These are phyloP conservation scores for Phanerodontia chrysosporium DNA, from an alignment of 768 basidiomycete genomes.

Conservation along the genomic window DNA sequence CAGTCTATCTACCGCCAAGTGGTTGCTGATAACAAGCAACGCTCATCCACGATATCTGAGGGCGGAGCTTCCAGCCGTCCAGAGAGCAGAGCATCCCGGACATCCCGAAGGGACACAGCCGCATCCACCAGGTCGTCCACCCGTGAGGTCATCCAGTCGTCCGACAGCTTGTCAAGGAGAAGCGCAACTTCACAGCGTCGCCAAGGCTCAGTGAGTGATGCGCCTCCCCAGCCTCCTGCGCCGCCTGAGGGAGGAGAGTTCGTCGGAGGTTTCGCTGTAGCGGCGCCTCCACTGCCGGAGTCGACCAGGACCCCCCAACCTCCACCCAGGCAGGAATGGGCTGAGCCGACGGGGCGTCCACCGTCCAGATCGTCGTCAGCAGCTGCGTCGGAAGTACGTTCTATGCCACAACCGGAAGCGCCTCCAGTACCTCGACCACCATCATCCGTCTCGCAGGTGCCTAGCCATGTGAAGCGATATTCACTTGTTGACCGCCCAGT, in stretches of 20 bases:
- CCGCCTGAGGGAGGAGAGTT: slow-evolving; percentile 37
- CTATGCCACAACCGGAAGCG: neutral
- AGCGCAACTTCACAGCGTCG: slow-evolving; percentile 35
- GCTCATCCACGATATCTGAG: slow-evolving; percentile 35
- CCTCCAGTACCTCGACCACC: slow-evolving; percentile 18
- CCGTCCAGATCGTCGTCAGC: slow-evolving; percentile 12
- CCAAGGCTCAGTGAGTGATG: slow-evolving; percentile 19
- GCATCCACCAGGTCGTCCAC: slow-evolving; percentile 2
- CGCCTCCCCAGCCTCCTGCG: slow-evolving; percentile 10
- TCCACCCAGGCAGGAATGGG: slow-evolving; percentile 3
- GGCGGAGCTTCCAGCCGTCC: slow-evolving; percentile 43
- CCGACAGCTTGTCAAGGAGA: slow-evolving; percentile 35
- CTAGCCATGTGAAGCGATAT: slow-evolving; percentile 71
- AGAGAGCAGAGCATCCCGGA: slow-evolving; percentile 51
- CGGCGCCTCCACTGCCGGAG: slow-evolving; percentile 8
- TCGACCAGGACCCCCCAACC: slow-evolving; percentile 16
- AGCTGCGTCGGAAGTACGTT: neutral
- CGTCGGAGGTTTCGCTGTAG: slow-evolving; percentile 46
- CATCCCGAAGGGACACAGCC: slow-evolving; percentile 32
- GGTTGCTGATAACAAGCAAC: slow-evolving; percentile 56
- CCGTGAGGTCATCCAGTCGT: slow-evolving; percentile 17
- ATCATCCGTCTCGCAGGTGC: slow-evolving; percentile 30
- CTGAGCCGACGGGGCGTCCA: slow-evolving; percentile 3
- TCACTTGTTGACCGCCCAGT: slow-evolving; percentile 74
- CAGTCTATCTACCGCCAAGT: slow-evolving; percentile 84